Base-by-base conservation (phyloP, 2,329 filamentous ascomycete species). In the Penicillium sp. region DNA sequence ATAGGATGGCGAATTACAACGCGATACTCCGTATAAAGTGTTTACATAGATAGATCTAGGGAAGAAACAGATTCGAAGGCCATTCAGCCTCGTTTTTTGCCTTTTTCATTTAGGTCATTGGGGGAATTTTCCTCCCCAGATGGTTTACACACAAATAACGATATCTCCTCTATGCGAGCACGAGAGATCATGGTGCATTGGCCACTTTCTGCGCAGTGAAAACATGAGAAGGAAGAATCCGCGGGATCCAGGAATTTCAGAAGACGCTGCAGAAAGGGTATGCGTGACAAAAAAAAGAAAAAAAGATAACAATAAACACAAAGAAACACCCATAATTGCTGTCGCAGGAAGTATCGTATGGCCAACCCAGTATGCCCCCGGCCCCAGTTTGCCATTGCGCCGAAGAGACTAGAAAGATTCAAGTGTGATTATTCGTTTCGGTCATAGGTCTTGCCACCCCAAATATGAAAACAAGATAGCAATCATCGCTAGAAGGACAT, bases 351-450 rank as follows among this genome's bases (percentile, higher is more conserved):
- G 53, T 60, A 65, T 62, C 64, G 53, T 47, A 61, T 65, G 59
- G 63, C 59, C 65, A 41, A 60, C 62, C 65, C 63, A 60, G 51
- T 54, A 62, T 62, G 60, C 61, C 58, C 56, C 63, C 57, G 60
- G 60, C 49, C 58, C 63, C 61, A 65, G 36, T 53, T 62, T 62
- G 59, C 63, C 64, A 65, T 66, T 68, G 62, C 65, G 65, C 65
- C 65, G 60, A 60, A 65, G 43, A 53, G 51, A 60, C 64, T 48
- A 60, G 51, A 62, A 55, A 62, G 33, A 52, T 54, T 62, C 58
- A 60, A 65, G 60, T 57, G 58, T 62, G 50, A 62, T 59, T 45
- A 61, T 63, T 66, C 65, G 57, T 66, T 60, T 62, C 60, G 54
- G 61, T 60, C 64, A 66, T 65, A 63, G 64, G 58, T 62, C 53